Conservation (phyloP, 352 stramenopile genomes). For the Globisporangium carolinianum region DNA sequence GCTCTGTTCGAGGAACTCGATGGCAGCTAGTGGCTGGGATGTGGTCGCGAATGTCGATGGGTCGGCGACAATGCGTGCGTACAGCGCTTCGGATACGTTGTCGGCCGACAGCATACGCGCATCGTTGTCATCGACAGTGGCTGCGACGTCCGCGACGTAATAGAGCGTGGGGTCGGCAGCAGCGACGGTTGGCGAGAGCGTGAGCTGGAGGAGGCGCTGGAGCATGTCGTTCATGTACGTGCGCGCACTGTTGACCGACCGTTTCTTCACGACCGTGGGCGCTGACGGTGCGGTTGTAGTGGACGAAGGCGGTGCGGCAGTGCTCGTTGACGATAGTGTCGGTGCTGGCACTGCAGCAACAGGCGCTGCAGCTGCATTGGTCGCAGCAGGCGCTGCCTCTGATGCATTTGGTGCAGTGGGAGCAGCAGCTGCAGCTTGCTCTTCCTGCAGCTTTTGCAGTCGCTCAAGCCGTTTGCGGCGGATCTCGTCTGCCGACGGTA, state of each 20-base stretch:
- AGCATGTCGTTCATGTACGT: constrained; percentile 74
- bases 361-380: constrained; percentile 1
- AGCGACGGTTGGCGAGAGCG: constrained; percentile 29
- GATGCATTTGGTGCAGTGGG: not conserved
- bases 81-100: constrained; percentile 69
- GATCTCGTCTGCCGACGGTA: constrained; percentile 40
- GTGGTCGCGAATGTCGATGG: constrained; percentile 38
- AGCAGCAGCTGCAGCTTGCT: constrained; percentile 16
- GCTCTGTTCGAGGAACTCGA: constrained; percentile 70
- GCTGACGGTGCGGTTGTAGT: not conserved
- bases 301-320: not conserved
- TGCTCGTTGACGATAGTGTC: constrained; percentile 1
- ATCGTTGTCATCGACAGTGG: constrained; percentile 2
- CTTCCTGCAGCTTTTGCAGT: constrained; percentile 52
- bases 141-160: constrained; percentile 30
- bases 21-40: constrained; percentile 44
- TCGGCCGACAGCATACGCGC: constrained; percentile 16
- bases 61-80: constrained; percentile 59
- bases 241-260: constrained; percentile 18
- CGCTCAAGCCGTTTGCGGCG: constrained; percentile 44
- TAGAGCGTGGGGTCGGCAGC: constrained; percentile 25
- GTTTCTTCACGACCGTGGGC: constrained; percentile 20
- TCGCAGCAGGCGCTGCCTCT: constrained; percentile 4
- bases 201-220: constrained; percentile 60
- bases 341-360: constrained; percentile 6